Evolutionary conservation across 805 yeast species (phyloP).

Genomic region (Wickerhamomyces bisporus): DNA sequence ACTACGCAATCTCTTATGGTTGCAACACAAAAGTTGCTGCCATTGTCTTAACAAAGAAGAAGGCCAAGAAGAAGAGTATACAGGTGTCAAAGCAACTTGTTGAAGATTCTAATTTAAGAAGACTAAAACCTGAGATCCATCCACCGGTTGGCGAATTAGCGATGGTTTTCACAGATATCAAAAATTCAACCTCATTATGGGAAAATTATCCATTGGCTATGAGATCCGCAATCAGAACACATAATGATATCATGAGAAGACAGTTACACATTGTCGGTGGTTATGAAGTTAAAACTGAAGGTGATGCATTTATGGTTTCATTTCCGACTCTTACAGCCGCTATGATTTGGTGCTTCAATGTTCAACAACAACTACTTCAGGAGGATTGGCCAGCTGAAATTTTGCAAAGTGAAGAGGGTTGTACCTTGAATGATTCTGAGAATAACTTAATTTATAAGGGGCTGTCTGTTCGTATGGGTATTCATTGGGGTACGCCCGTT

Average conservation of each 20-base stretch:
- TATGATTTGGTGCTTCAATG: constrained; percentile 88
- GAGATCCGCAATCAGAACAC: constrained; percentile 95
- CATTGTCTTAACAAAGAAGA: constrained; percentile 68
- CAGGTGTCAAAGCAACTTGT: constrained; percentile 42
- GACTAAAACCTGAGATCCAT: constrained; percentile 82
- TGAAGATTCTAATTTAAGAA: constrained; percentile 76
- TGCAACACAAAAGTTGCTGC: constrained; percentile 74
- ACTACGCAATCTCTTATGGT: constrained; percentile 91
- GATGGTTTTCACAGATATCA: constrained; percentile 95
- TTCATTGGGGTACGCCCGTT: constrained; percentile 97
- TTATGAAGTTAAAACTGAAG: constrained; percentile 97
- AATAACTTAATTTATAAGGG: constrained; percentile 72
- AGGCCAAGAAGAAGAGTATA: constrained; percentile 31
- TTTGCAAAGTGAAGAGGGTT: constrained; percentile 76
- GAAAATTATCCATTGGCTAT: constrained; percentile 88
- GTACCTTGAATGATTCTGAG: constrained; percentile 62
- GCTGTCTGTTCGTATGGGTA: constrained; percentile 93
- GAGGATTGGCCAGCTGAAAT: constrained; percentile 98
- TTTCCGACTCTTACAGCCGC: constrained; percentile 92
- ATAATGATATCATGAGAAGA: constrained; percentile 90
- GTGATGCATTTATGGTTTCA: constrained; percentile 98
- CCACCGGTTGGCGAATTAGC: constrained; percentile 96
- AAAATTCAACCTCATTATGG: constrained; percentile 91
- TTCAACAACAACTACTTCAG: constrained; percentile 73
- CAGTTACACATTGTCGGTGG: constrained; percentile 92